Conservation (phyloP, 305 asterid genomes). For the Fraxinus velutina region DNA sequence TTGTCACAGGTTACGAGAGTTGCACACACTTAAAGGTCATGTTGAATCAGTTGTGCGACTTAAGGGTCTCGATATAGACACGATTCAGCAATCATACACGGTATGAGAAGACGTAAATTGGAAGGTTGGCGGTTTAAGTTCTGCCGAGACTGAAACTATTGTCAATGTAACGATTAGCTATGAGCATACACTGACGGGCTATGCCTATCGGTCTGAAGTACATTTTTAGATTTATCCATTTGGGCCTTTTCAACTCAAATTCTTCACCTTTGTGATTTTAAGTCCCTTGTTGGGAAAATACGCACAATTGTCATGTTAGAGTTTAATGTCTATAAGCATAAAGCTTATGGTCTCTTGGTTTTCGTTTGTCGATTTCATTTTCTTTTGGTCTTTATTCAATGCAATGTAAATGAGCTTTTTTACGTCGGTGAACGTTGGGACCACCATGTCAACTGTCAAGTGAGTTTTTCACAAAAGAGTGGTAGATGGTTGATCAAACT, state of each 20-base stretch:
- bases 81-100: constrained; percentile 90
- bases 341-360: constrained; percentile 11
- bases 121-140: constrained; percentile 17
- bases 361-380: not conserved
- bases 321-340: constrained; percentile 28
- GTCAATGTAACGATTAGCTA: constrained; percentile 6
- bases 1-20: constrained; percentile 63
- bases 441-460: not conserved
- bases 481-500: not conserved
- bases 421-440: not conserved
- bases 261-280: constrained; percentile 11
- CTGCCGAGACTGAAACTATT: constrained; percentile 25
- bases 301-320: constrained; percentile 23
- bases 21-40: constrained; percentile 86
- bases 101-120: constrained; percentile 45
- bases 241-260: constrained; percentile 7
- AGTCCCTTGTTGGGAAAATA: constrained; percentile 24
- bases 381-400: not conserved
- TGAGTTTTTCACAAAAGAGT: not conserved
- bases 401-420: not conserved
- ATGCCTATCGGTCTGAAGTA: constrained; percentile 21
- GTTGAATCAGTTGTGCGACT: constrained; percentile 91
- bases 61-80: constrained; percentile 93
- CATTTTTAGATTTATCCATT: constrained; percentile 15
- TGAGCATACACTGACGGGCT: constrained; percentile 7